Conservation (phyloP, 148 eudicot genomes). For the Rhododendron ferrugineum region DNA sequence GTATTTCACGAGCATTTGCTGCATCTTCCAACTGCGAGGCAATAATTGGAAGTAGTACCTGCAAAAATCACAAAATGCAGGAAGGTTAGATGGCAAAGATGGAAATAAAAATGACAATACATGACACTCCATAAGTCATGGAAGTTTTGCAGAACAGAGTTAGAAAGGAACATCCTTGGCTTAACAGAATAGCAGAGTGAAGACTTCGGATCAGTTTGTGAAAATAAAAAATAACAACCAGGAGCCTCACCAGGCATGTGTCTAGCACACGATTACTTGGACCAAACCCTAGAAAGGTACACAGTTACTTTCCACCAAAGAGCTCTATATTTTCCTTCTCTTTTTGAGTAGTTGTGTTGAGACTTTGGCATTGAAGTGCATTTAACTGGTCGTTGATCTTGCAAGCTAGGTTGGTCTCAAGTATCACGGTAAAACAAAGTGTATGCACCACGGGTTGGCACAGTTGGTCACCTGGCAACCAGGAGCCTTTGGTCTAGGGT, state of each 20-base stretch:
- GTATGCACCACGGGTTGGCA: no score
- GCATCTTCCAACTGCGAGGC: constrained; percentile 48
- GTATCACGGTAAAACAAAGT: no score
- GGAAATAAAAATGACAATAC: not conserved
- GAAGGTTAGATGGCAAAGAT: not conserved
- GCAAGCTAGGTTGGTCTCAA: no score
- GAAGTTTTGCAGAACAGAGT: not conserved
- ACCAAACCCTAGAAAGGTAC: not conserved
- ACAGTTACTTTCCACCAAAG: not conserved
- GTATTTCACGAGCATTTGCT: constrained; percentile 27
- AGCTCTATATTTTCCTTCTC: no score
- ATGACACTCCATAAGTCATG: not conserved
- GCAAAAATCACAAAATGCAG: constrained; percentile 11
- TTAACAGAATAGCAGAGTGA: not conserved
- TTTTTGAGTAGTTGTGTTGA: no score
- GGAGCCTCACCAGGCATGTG: not conserved
- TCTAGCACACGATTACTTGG: not conserved
- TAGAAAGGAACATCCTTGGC: not conserved
- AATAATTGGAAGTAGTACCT: constrained; percentile 62
- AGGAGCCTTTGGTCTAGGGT: no score
- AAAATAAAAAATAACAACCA: not conserved
- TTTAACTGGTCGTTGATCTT: no score
- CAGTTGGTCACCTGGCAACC: no score
- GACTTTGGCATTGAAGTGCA: no score
- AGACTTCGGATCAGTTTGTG: not conserved